Percentiles rank a stretch among this genome's conserved stretches.
These are phyloP conservation scores for Suhomyces panamericanus DNA, from an alignment of 1,139 yeast genomes.

Conservation along the genomic window DNA sequence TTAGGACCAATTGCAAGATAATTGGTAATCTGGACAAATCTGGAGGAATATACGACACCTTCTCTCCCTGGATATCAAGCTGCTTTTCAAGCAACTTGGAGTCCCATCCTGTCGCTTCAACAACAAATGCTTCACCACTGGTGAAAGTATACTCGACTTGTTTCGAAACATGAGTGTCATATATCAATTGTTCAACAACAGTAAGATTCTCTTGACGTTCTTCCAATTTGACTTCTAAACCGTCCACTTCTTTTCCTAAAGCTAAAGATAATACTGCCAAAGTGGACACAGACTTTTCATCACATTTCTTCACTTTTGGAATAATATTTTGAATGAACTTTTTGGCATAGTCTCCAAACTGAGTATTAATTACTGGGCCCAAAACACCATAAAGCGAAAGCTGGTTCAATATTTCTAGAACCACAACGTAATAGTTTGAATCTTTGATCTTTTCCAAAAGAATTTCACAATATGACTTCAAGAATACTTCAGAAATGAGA, in stretches of 20 bases:
- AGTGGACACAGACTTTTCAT: slow-evolving; percentile 60
- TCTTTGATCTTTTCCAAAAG: slow-evolving; percentile 24
- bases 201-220: slow-evolving; percentile 22
- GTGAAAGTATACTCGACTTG: slow-evolving; percentile 75
- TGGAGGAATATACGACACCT: slow-evolving; percentile 20
- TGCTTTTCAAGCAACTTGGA: slow-evolving; percentile 55
- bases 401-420: slow-evolving; percentile 54
- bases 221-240: background rate
- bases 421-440: slow-evolving; percentile 25
- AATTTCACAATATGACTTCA: slow-evolving; percentile 17
- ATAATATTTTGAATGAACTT: slow-evolving; percentile 34
- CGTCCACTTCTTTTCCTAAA: slow-evolving; percentile 16
- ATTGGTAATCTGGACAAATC: slow-evolving; percentile 27
- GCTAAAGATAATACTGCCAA: slow-evolving; percentile 58
- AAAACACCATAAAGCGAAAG: slow-evolving; percentile 61
- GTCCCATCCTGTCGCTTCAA: slow-evolving; percentile 75
- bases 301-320: slow-evolving; percentile 52
- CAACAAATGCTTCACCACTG: slow-evolving; percentile 80
- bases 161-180: slow-evolving; percentile 62
- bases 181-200: slow-evolving; percentile 46
- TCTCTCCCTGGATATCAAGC: slow-evolving; percentile 49
- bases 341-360: slow-evolving; percentile 17
- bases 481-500: slow-evolving; percentile 20
- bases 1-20: slow-evolving; percentile 50
- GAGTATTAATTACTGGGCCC: slow-evolving; percentile 22